A percentile compares a stretch with the other conserved stretches of the same genome.
phyloP scores from a whole-genome alignment of 192 early-diverging fungal genomes.

The Chytriomyces sp. region DNA sequence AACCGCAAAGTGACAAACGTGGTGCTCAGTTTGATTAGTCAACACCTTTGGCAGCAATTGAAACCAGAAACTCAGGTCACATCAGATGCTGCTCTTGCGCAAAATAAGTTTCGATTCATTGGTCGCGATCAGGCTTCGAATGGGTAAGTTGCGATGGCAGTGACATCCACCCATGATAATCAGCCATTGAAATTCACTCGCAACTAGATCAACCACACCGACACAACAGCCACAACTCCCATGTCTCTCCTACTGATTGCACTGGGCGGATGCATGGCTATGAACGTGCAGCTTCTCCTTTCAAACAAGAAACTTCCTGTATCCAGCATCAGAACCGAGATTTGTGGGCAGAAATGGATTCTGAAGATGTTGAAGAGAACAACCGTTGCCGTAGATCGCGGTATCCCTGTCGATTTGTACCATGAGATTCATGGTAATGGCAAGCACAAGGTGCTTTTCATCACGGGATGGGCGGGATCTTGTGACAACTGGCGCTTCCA shows the following conservation, averaged over 20 bases:
- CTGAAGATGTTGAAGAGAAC: neutral
- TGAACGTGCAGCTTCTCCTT: constrained; percentile 2
- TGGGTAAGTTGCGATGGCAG: too few species aligned
- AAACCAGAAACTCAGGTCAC: too few species aligned
- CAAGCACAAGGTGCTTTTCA: constrained; percentile 66
- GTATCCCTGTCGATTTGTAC: constrained; percentile 64
- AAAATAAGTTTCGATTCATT: too few species aligned
- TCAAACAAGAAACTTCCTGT: neutral
- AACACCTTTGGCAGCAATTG: too few species aligned
- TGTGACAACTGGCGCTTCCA: constrained; percentile 54
- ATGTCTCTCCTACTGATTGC: constrained; percentile 18
- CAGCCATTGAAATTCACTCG: neutral
- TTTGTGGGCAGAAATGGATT: neutral
- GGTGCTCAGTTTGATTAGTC: too few species aligned
- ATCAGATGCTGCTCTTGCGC: too few species aligned
- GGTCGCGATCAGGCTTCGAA: too few species aligned
- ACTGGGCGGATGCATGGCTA: constrained; percentile 10
- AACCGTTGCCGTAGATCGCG: constrained; percentile 22
- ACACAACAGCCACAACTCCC: neutral
- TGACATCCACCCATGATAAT: too few species aligned
- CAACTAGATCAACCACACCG: neutral
- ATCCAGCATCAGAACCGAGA: neutral
- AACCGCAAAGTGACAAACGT: too few species aligned
- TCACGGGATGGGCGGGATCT: constrained; percentile 62
- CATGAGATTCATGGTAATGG: constrained; percentile 81